phyloP scores from a whole-genome alignment of 495 filamentous ascomycete genomes.

The Jackrogersella multiformis region DNA sequence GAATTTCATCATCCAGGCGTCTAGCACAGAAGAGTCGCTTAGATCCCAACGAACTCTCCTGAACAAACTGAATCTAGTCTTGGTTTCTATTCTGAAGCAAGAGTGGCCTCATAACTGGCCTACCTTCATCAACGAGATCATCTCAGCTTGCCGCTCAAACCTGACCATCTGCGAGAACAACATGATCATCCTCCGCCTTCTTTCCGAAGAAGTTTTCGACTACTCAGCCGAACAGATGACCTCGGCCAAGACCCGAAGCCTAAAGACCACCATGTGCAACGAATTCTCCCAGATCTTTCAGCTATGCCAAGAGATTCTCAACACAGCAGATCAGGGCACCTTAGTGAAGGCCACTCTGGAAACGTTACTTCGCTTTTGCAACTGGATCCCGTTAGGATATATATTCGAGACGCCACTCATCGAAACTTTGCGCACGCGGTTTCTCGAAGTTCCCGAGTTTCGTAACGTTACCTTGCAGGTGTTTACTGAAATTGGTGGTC shows the following conservation, averaged over 20 bases:
- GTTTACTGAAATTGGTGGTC: constrained; percentile 93
- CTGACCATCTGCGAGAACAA: constrained; percentile 99
- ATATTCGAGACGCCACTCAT: constrained; percentile 98
- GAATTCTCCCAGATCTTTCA: constrained; percentile 98
- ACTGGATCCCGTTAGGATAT: constrained; percentile 98
- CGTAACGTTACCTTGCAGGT: constrained; percentile 96
- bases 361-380: constrained; percentile 93
- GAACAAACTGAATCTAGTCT: constrained; percentile 97
- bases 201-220: constrained; percentile 98
- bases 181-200: constrained; percentile 94
- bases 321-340: constrained; percentile 84
- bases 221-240: constrained; percentile 99
- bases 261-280: constrained; percentile 97
- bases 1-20: constrained; percentile 94
- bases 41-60: constrained; percentile 83
- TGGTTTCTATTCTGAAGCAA: constrained; percentile 97
- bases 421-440: constrained; percentile 88
- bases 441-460: constrained; percentile 90
- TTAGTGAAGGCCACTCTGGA: constrained; percentile 94
- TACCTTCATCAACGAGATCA: constrained; percentile 99
- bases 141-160: constrained; percentile 91
- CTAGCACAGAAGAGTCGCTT: constrained; percentile 84
- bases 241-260: constrained; percentile 89
- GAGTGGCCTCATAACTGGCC: constrained; percentile 99
- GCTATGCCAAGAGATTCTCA: constrained; percentile 92